A percentile compares a stretch with the other conserved stretches of the same genome.
These are phyloP conservation scores for Trichosporon sp. DNA, from an alignment of 1,284 basidiomycete genomes.

Conservation along the genomic window DNA sequence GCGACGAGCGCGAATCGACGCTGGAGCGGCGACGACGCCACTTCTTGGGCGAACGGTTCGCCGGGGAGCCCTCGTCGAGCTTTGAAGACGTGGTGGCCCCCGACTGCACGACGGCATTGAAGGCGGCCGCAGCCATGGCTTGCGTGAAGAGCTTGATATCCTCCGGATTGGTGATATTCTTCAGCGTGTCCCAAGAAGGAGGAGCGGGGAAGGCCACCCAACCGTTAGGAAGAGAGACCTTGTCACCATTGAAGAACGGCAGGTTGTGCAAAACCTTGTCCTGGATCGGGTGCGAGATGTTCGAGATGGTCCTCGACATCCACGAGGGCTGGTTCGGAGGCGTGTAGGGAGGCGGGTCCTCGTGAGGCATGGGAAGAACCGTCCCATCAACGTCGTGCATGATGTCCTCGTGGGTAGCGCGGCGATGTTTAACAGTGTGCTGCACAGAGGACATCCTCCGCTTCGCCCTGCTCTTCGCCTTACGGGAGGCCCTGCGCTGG, in stretches of 20 bases:
- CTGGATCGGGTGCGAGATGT: conserved; percentile 45
- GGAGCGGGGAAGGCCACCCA: conserved; percentile 49
- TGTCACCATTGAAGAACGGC: conserved; percentile 30
- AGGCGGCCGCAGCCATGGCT: conserved; percentile 51
- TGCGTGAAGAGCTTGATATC: conserved; percentile 54
- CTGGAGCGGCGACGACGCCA: conserved; percentile 27
- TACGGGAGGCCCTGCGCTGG: conserved; percentile 22
- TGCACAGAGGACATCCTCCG: conserved; percentile 22
- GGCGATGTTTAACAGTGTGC: neutral
- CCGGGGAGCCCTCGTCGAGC: conserved; percentile 20
- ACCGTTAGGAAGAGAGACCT: conserved; percentile 32
- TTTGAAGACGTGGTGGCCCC: conserved; percentile 39
- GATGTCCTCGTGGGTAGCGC: conserved; percentile 3
- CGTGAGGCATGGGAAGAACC: conserved; percentile 30
- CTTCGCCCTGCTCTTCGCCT: conserved; percentile 33
- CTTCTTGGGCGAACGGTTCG: conserved; percentile 20
- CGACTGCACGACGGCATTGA: conserved; percentile 52
- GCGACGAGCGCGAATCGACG: conserved; percentile 29
- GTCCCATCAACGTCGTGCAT: conserved; percentile 21
- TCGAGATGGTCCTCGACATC: conserved; percentile 50
- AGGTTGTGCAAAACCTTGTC: conserved; percentile 46
- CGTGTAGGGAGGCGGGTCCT: conserved; percentile 50
- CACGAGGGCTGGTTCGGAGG: conserved; percentile 42
- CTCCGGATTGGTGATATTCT: conserved; percentile 51
- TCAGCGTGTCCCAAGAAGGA: conserved; percentile 51